These are phyloP conservation scores for Penicillium expansum DNA, from an alignment of 2,329 filamentous ascomycete genomes.

Conservation along the genomic window DNA sequence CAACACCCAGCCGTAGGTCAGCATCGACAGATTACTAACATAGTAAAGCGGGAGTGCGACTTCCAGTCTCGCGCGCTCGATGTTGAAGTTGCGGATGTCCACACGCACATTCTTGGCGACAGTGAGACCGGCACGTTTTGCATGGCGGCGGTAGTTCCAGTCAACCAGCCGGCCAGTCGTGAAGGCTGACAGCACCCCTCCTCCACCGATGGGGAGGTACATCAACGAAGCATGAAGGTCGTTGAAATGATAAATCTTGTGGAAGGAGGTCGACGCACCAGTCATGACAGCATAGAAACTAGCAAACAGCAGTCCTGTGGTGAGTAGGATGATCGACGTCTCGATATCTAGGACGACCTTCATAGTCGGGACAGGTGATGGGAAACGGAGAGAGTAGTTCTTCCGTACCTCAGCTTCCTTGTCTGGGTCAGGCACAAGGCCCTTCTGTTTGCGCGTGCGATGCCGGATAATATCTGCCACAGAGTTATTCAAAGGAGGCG, in stretches of 20 bases:
- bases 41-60: slow-evolving; percentile 36
- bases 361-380: slow-evolving; percentile 41
- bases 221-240: slow-evolving; percentile 47
- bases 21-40: slow-evolving; percentile 23
- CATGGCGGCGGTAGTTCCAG: slow-evolving; percentile 70
- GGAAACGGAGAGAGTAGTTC: slow-evolving; percentile 27
- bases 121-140: slow-evolving; percentile 58
- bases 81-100: slow-evolving; percentile 46
- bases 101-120: slow-evolving; percentile 52
- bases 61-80: slow-evolving; percentile 43
- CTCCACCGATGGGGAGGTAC: slow-evolving; percentile 32
- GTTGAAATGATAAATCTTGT: slow-evolving; percentile 47
- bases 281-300: slow-evolving; percentile 50
- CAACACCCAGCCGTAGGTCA: slow-evolving; percentile 40
- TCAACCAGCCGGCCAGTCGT: slow-evolving; percentile 59
- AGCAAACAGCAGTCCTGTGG: slow-evolving; percentile 46
- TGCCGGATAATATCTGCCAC: slow-evolving; percentile 23
- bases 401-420: slow-evolving; percentile 10
- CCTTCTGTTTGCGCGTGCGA: slow-evolving; percentile 19
- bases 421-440: slow-evolving; percentile 3
- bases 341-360: slow-evolving; percentile 39
- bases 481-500: slow-evolving; percentile 25
- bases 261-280: slow-evolving; percentile 47
- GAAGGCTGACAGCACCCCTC: slow-evolving; percentile 21
- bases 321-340: slow-evolving; percentile 36